Percentiles rank a stretch among this genome's conserved stretches.
Evolutionary conservation across 192 early-diverging fungal genomes (phyloP).

Genomic region (Chytriomyces sp.): DNA sequence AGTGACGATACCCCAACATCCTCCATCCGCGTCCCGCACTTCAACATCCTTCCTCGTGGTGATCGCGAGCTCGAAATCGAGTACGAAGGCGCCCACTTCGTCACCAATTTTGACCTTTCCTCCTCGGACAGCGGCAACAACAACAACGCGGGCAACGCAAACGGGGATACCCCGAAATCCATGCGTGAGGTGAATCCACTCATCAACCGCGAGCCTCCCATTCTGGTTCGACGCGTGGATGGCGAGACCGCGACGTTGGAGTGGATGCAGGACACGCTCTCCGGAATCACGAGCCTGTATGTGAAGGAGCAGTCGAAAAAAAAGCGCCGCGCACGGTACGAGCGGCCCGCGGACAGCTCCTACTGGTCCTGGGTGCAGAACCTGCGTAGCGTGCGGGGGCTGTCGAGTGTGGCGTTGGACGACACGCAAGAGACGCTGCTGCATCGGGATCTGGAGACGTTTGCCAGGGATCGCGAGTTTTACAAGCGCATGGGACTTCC

Average conservation of each 20-base stretch:
- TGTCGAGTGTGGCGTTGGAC: constrained; percentile 57
- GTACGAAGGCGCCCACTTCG: constrained; percentile 27
- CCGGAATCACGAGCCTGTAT: constrained; percentile 36
- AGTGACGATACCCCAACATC: background rate
- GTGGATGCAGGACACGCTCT: constrained; percentile 31
- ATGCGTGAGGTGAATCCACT: constrained; percentile 3
- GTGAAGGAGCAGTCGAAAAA: constrained; percentile 25
- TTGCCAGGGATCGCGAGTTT: constrained; percentile 52
- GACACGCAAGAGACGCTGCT: constrained; percentile 49
- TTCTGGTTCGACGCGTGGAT: constrained; percentile 33
- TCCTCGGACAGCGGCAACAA: background rate
- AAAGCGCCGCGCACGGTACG: constrained; percentile 37
- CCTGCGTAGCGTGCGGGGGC: constrained; percentile 40
- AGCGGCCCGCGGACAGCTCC: constrained; percentile 22
- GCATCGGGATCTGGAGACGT: constrained; percentile 49
- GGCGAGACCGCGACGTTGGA: constrained; percentile 30
- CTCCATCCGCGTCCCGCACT: constrained; percentile 22
- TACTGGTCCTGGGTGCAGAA: constrained; percentile 34
- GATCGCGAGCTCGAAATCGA: constrained; percentile 34
- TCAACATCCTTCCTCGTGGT: constrained; percentile 42
- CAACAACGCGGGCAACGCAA: constrained; percentile 1
- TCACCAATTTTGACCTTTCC: constrained; percentile 34
- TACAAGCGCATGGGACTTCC: constrained; percentile 63
- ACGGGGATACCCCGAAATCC: background rate
- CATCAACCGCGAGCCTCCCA: constrained; percentile 36